Conservation (phyloP, 1,139 yeast species). For the Sugiyamaella neomexicana region DNA sequence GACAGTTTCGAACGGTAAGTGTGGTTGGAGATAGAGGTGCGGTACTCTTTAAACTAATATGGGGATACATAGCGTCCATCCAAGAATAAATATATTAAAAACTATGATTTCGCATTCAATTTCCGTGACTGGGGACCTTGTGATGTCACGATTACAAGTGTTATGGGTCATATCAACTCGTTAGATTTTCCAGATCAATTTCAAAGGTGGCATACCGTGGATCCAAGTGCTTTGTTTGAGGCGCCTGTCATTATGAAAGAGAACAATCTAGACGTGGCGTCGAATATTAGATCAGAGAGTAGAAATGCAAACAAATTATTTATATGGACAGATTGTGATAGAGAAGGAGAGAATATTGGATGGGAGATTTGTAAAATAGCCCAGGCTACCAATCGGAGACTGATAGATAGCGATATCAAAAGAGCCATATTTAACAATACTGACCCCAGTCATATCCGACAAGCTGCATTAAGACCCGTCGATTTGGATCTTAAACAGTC, state of each 20-base stretch:
- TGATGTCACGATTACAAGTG: slow-evolving; percentile 88
- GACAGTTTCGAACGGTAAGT: slow-evolving; percentile 44
- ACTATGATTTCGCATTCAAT: slow-evolving; percentile 72
- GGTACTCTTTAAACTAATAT: not conserved
- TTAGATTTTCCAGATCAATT: slow-evolving; percentile 65
- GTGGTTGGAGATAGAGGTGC: not conserved
- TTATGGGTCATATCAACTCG: slow-evolving; percentile 75
- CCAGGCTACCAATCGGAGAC: slow-evolving; percentile 49
- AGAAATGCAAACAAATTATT: slow-evolving; percentile 59
- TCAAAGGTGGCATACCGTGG: slow-evolving; percentile 62
- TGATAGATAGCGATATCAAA: slow-evolving; percentile 52
- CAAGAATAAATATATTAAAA: slow-evolving; percentile 64
- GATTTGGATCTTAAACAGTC: slow-evolving; percentile 67
- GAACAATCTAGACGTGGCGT: slow-evolving; percentile 48
- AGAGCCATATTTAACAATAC: slow-evolving; percentile 88
- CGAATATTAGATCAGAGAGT: slow-evolving; percentile 72
- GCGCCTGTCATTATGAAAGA: slow-evolving; percentile 56
- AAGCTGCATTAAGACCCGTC: slow-evolving; percentile 72
- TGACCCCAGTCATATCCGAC: slow-evolving; percentile 68
- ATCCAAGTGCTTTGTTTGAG: slow-evolving; percentile 64
- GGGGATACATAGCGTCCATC: slow-evolving; percentile 35
- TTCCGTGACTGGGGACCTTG: slow-evolving; percentile 65
- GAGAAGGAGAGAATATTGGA: slow-evolving; percentile 97
- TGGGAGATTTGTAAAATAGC: slow-evolving; percentile 79
- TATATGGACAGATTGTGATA: slow-evolving; percentile 99